These are phyloP conservation scores for Globisporangium carolinianum DNA, from an alignment of 352 stramenopile genomes.

Conservation along the genomic window DNA sequence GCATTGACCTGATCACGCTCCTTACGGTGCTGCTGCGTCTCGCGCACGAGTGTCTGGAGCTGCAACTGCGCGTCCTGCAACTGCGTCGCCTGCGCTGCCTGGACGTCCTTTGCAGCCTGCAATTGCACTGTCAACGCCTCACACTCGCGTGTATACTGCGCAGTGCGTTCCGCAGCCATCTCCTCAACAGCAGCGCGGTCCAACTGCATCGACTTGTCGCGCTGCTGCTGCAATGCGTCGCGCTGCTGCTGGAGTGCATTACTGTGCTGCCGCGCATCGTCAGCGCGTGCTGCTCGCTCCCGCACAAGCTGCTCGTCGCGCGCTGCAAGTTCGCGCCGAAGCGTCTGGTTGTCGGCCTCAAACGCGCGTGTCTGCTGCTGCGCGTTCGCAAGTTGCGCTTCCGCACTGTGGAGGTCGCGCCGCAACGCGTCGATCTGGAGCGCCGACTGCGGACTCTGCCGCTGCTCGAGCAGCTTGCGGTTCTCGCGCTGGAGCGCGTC, in stretches of 20 bases:
- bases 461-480: constrained; percentile 54
- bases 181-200: constrained; percentile 39
- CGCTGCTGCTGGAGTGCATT: constrained; percentile 18
- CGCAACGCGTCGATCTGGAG: constrained; percentile 70
- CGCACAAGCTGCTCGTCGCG: constrained; percentile 54
- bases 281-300: constrained; percentile 48
- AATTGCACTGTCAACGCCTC: constrained; percentile 39
- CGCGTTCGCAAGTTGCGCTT: constrained; percentile 54
- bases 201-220: constrained; percentile 51
- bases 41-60: constrained; percentile 21
- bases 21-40: no score
- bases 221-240: constrained; percentile 26
- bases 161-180: constrained; percentile 3
- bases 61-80: constrained; percentile 45
- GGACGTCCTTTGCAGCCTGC: constrained; percentile 38
- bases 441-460: constrained; percentile 48
- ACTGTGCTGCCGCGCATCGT: constrained; percentile 35
- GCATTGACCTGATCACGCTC: no score
- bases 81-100: constrained; percentile 15
- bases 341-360: constrained; percentile 58
- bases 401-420: constrained; percentile 46
- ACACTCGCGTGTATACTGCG: constrained; percentile 4
- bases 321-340: constrained; percentile 41
- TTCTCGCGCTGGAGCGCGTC: constrained; percentile 66
- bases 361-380: constrained; percentile 69